Conservation (phyloP, 768 basidiomycete species). For the Kwoniella sp. region DNA sequence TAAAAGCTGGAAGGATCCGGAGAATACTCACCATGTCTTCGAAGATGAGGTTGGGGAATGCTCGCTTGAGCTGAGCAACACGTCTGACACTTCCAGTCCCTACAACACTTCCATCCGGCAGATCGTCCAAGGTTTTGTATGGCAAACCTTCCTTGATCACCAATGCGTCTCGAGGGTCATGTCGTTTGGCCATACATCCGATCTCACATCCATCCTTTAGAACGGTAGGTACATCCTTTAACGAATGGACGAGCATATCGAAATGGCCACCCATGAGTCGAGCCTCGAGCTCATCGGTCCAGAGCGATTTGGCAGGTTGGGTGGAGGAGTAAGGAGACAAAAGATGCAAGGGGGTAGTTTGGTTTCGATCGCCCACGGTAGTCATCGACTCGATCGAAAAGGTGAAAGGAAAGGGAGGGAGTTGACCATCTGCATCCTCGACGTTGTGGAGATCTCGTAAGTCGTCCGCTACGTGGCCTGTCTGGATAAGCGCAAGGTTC, state of each 20-base stretch:
- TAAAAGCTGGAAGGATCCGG: too few relatives aligned
- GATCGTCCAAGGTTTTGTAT: slow-evolving; percentile 74
- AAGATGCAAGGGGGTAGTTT: slow-evolving; percentile 79
- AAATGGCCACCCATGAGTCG: slow-evolving; percentile 70
- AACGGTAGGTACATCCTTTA: slow-evolving; percentile 90
- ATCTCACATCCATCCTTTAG: slow-evolving; percentile 82
- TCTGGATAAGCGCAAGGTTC: slow-evolving; percentile 86
- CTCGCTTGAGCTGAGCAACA: slow-evolving; percentile 82
- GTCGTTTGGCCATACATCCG: slow-evolving; percentile 79
- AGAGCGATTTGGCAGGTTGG: slow-evolving; percentile 62
- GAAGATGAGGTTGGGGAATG: slow-evolving; percentile 74
- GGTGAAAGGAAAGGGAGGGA: slow-evolving; percentile 28
- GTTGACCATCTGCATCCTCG: slow-evolving; percentile 13
- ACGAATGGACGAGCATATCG: slow-evolving; percentile 88
- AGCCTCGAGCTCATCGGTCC: slow-evolving; percentile 96
- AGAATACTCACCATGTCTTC: slow-evolving; percentile 79
- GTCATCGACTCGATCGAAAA: slow-evolving; percentile 68
- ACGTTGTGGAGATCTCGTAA: slow-evolving; percentile 65
- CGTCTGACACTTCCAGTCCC: slow-evolving; percentile 93
- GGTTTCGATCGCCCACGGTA: slow-evolving; percentile 83
- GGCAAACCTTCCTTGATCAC: slow-evolving; percentile 74
- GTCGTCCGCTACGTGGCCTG: slow-evolving; percentile 71
- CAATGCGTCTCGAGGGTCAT: slow-evolving; percentile 83
- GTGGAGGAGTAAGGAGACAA: slow-evolving; percentile 61
- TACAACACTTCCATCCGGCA: slow-evolving; percentile 86